phyloP scores from a whole-genome alignment of 176 grass and related monocot species.

The Zoysia japonica region DNA sequence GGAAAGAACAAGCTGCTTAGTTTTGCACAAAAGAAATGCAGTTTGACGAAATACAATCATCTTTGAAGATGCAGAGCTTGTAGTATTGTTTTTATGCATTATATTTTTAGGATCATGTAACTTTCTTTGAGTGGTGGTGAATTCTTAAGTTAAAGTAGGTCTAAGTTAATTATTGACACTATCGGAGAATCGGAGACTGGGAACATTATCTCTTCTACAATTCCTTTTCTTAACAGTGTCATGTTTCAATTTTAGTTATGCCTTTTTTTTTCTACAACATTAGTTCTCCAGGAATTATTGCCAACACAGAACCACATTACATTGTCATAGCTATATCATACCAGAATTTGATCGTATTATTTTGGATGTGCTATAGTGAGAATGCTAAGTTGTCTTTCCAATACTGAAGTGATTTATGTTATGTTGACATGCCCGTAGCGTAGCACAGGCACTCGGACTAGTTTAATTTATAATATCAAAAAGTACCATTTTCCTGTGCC shows the following conservation, averaged over 20 bases:
- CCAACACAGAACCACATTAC: too few species aligned
- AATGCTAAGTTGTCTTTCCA: too few species aligned
- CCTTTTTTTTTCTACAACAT: not conserved
- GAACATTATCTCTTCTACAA: conserved; percentile 10
- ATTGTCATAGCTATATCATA: too few species aligned
- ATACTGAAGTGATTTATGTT: too few species aligned
- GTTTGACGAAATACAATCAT: not conserved
- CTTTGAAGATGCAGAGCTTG: not conserved
- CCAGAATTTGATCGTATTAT: too few species aligned
- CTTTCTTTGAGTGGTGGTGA: not conserved
- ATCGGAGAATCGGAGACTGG: not conserved
- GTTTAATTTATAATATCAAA: too few species aligned
- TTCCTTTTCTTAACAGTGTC: too few species aligned
- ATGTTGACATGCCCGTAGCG: too few species aligned
- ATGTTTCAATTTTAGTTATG: not conserved
- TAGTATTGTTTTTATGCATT: not conserved
- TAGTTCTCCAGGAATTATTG: not conserved
- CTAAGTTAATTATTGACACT: conserved; percentile 9
- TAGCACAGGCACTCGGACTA: too few species aligned
- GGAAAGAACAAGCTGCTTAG: not conserved
- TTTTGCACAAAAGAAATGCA: not conserved
- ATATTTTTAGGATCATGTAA: not conserved
- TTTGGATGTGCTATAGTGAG: too few species aligned
- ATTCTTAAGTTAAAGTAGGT: conserved; percentile 39
- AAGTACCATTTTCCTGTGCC: too few species aligned